Percentiles rank a stretch among this genome's conserved stretches.
Evolutionary conservation across 805 yeast species (phyloP).

Genomic region (Saccharomycopsis sp.): DNA sequence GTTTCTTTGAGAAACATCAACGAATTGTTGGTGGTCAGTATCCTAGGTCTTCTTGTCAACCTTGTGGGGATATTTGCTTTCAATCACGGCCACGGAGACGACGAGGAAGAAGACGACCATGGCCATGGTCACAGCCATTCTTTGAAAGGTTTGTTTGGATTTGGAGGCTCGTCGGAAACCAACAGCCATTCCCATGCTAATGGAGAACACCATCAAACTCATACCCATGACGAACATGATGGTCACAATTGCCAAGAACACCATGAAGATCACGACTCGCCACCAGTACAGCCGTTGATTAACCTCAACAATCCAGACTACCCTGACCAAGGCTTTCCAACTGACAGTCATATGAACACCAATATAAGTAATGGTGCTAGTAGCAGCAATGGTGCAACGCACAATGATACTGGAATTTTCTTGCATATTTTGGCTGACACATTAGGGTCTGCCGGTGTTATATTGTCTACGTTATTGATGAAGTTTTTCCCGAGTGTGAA

Average conservation of each 20-base stretch:
- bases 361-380: background rate
- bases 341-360: background rate
- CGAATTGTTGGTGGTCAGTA: conserved; percentile 79
- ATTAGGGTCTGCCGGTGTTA: conserved; percentile 94
- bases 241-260: too few relatives aligned
- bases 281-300: conserved; percentile 10
- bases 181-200: background rate
- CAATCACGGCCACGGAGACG: conserved; percentile 68
- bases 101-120: conserved; percentile 36
- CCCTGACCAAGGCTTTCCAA: background rate
- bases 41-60: conserved; percentile 80
- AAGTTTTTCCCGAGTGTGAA: conserved; percentile 59
- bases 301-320: conserved; percentile 6
- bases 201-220: conserved; percentile 24
- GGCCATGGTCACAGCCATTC: conserved; percentile 36
- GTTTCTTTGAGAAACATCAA: conserved; percentile 70
- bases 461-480: conserved; percentile 78
- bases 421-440: conserved; percentile 93
- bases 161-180: background rate
- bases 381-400: conserved; percentile 10
- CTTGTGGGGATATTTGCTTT: conserved; percentile 91
- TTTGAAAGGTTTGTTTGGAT: conserved; percentile 14
- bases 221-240: conserved; percentile 21
- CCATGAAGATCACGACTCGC: conserved; percentile 17
- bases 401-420: conserved; percentile 73